phyloP scores from a whole-genome alignment of 176 grass and related monocot species.

The Avena insularis region DNA sequence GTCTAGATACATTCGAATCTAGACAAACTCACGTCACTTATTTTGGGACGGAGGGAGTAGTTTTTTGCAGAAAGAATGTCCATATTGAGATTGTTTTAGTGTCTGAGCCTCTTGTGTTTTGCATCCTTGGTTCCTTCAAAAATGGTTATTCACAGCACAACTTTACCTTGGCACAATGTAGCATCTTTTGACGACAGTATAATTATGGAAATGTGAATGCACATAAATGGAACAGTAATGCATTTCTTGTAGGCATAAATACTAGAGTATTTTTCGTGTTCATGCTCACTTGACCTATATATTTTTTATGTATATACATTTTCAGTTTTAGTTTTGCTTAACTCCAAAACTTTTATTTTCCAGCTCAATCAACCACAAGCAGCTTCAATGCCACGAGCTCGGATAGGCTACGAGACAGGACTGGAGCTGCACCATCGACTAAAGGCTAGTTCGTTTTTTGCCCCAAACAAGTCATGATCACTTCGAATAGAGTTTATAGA shows the following conservation, averaged over 20 bases:
- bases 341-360: constrained; percentile 8
- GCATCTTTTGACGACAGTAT: neutral
- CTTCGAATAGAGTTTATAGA: neutral
- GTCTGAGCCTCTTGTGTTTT: neutral
- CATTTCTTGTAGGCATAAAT: neutral
- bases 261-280: neutral
- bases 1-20: no score
- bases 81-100: neutral
- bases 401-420: constrained; percentile 66
- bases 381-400: constrained; percentile 58
- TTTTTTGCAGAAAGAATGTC: neutral
- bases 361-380: constrained; percentile 64
- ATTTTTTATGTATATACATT: neutral
- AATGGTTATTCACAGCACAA: neutral
- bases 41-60: neutral
- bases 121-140: neutral
- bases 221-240: neutral
- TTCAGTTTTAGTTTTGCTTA: constrained; percentile 8
- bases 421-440: constrained; percentile 58
- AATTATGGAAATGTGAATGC: neutral
- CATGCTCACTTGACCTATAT: neutral
- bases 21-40: no score
- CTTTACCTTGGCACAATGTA: constrained; percentile 3
- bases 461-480: neutral
- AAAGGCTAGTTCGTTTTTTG: constrained; percentile 66